Evolutionary conservation across 2,329 filamentous ascomycete genomes (phyloP).

Genomic region (Penicillium freii): DNA sequence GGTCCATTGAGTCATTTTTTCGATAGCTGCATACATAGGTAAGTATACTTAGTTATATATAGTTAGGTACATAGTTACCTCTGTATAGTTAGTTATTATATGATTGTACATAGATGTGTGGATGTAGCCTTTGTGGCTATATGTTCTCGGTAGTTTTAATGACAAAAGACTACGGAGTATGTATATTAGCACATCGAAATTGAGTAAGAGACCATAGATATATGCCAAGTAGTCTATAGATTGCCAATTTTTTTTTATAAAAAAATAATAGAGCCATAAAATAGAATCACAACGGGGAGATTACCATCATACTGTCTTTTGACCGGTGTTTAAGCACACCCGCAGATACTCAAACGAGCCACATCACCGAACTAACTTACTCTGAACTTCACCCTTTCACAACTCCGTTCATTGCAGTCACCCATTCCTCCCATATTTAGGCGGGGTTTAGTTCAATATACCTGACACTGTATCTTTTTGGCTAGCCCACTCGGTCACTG

Average conservation of each 20-base stretch:
- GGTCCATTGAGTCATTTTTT: not conserved
- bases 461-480: not conserved
- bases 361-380: slow-evolving; percentile 3
- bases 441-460: not conserved
- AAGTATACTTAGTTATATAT: no score
- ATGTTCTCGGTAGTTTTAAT: not conserved
- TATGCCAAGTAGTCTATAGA: not conserved
- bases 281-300: not conserved
- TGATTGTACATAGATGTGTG: not conserved
- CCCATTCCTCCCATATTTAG: not conserved
- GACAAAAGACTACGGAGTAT: not conserved
- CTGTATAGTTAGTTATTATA: not conserved
- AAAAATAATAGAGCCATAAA: not conserved
- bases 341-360: slow-evolving; percentile 3
- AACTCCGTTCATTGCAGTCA: not conserved
- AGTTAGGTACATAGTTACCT: not conserved
- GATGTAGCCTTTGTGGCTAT: not conserved
- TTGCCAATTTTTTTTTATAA: not conserved
- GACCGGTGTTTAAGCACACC: slow-evolving; percentile 1
- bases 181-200: not conserved
- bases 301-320: not conserved
- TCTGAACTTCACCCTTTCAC: slow-evolving; percentile 1
- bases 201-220: not conserved
- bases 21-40: not conserved
- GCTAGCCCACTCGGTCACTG: slow-evolving; percentile 22